Conservation (phyloP, 371 early-diverging fungal species). For the Gilbertella persicaria region DNA sequence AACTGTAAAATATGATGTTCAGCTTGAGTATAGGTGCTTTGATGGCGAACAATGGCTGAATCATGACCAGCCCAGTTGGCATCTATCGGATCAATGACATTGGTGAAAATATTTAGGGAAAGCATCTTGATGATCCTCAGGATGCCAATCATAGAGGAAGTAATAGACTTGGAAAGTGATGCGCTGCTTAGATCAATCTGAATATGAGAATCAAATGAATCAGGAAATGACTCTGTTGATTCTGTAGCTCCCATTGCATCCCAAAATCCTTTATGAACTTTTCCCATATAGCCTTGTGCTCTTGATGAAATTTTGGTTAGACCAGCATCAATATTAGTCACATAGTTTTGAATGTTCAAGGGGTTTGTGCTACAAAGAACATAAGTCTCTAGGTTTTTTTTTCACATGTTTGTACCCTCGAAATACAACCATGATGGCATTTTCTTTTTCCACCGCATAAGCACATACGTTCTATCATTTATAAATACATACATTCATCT, state of each 20-base stretch:
- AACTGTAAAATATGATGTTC: constrained; percentile 32
- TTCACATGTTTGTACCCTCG: constrained; percentile 33
- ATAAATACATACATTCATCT: no score
- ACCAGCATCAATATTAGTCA: constrained; percentile 52
- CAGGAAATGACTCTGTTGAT: background rate
- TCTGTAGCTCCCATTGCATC: constrained; percentile 51
- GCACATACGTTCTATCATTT: constrained; percentile 55
- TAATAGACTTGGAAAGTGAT: constrained; percentile 33
- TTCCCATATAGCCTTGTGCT: constrained; percentile 33
- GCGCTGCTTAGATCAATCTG: constrained; percentile 33
- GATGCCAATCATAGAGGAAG: constrained; percentile 31
- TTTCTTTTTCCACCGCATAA: constrained; percentile 54
- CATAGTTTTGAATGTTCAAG: constrained; percentile 60
- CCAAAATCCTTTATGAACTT: constrained; percentile 59
- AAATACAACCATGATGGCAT: constrained; percentile 55
- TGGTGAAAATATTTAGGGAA: constrained; percentile 31
- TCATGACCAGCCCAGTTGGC: constrained; percentile 39
- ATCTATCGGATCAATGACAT: constrained; percentile 50
- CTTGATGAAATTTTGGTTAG: constrained; percentile 32
- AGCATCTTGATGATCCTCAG: constrained; percentile 26
- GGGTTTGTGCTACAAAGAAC: constrained; percentile 48
- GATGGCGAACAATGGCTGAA: constrained; percentile 22
- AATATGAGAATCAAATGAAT: constrained; percentile 10
- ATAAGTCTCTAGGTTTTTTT: background rate
- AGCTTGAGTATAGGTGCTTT: constrained; percentile 38